Evolutionary conservation across 225 moss, liverwort and hornwort genomes (phyloP).

Genomic region (Straminergon stramineum): DNA sequence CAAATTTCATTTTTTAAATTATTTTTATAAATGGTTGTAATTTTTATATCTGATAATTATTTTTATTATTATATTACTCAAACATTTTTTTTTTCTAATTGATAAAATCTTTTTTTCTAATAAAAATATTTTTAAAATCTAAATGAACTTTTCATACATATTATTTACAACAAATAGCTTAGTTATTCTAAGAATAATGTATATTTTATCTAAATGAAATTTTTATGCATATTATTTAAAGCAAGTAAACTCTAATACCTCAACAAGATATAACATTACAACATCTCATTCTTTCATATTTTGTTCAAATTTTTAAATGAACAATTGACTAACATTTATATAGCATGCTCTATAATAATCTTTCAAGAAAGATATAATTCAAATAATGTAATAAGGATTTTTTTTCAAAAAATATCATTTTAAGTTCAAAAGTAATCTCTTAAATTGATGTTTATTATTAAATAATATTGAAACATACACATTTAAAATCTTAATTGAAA

Average conservation of each 20-base stretch:
- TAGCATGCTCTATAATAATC: too few species aligned
- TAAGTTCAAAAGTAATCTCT: accelerated
- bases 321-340: accelerated
- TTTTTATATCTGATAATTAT: not conserved
- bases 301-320: not conserved
- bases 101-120: not conserved
- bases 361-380: not conserved
- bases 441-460: not conserved
- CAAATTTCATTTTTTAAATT: not conserved
- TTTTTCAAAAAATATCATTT: not conserved
- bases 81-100: accelerated
- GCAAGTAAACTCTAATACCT: not conserved
- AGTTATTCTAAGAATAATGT: not conserved
- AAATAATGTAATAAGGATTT: accelerated
- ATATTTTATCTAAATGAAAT: not conserved
- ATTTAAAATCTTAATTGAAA: too few species aligned
- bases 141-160: too few species aligned
- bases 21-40: not conserved
- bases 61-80: not conserved
- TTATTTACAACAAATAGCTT: too few species aligned
- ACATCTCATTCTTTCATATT: not conserved
- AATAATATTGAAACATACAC: not conserved
- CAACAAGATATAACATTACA: too few species aligned
- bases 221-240: not conserved
- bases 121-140: too few species aligned